A percentile compares a stretch with the other conserved stretches of the same genome.
Conservation (phyloP, 2,329 filamentous ascomycete genomes). For the Sporothrix inflata region DNA sequence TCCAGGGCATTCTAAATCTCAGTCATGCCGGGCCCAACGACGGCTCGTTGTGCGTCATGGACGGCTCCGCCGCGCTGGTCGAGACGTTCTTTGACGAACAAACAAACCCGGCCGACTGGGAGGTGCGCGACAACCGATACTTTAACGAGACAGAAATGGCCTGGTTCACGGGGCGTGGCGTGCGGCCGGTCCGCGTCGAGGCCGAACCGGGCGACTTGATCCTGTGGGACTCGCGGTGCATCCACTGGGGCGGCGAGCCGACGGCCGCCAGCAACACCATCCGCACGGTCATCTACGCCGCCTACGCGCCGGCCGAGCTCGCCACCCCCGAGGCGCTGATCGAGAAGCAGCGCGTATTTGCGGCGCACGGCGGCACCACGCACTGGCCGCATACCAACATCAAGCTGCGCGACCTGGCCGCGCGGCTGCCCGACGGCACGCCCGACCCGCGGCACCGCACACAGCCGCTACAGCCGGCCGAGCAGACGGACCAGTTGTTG, state of each 20-base stretch:
- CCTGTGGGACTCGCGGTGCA: constrained; percentile 43
- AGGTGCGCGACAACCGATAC: constrained; percentile 9
- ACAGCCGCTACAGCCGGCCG: constrained; percentile 45
- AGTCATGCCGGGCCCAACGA: constrained; percentile 24
- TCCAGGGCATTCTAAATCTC: constrained; percentile 31
- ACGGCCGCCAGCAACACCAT: constrained; percentile 36
- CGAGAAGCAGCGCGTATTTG: constrained; percentile 40
- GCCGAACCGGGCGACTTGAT: constrained; percentile 44
- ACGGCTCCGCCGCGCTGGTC: constrained; percentile 22
- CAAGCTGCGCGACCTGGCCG: constrained; percentile 6
- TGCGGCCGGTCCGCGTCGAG: constrained; percentile 36
- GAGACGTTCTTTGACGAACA: constrained; percentile 34
- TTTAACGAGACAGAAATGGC: constrained; percentile 14
- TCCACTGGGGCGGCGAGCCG: constrained; percentile 45
- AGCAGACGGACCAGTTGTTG: constrained; percentile 40
- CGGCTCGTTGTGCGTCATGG: constrained; percentile 25
- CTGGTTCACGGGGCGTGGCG: constrained; percentile 18
- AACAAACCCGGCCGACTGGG: constrained; percentile 37
- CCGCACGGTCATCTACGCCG: constrained; percentile 43
- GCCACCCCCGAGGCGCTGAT: constrained; percentile 39
- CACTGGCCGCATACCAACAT: constrained; percentile 37
- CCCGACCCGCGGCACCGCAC: constrained; percentile 19
- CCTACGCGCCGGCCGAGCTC: constrained; percentile 42
- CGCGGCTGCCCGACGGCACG: constrained; percentile 22
- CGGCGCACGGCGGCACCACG: constrained; percentile 38